These are phyloP conservation scores for Pseudoneurospora amorphoporcata DNA, from an alignment of 495 filamentous ascomycete species.

Conservation along the genomic window DNA sequence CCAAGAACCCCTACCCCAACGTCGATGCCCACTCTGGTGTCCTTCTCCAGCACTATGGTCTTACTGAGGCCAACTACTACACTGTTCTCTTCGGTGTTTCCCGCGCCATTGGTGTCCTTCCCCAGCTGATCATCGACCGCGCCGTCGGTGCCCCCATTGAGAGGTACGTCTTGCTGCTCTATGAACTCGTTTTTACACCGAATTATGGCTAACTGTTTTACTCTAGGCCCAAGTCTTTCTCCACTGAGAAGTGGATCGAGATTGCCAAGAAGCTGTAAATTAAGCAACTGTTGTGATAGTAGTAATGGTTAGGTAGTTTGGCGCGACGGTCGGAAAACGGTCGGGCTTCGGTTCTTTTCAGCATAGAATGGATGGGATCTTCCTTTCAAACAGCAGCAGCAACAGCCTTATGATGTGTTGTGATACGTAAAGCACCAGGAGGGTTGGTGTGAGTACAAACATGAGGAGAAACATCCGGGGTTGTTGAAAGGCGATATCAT, in stretches of 20 bases:
- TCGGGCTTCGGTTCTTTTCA: constrained; percentile 18
- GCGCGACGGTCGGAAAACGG: constrained; percentile 20
- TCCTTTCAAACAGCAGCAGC: neutral
- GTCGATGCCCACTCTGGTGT: constrained; percentile 78
- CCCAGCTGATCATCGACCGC: constrained; percentile 98
- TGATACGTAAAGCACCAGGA: neutral
- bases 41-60: constrained; percentile 96
- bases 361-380: constrained; percentile 19
- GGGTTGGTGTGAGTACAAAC: neutral
- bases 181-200: neutral
- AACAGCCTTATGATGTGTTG: neutral
- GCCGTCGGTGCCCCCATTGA: constrained; percentile 81
- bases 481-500: neutral
- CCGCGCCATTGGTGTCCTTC: constrained; percentile 92
- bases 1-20: constrained; percentile 62
- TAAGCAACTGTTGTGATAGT: constrained; percentile 2
- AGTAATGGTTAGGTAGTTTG: constrained; percentile 14
- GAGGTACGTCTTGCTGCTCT: constrained; percentile 25
- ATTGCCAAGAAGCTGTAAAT: constrained; percentile 76
- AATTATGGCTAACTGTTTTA: constrained; percentile 12
- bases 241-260: constrained; percentile 92
- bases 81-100: constrained; percentile 98
- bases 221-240: constrained; percentile 86
- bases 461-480: neutral
- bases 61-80: constrained; percentile 99